Percentiles rank a stretch among this genome's conserved stretches.
Evolutionary conservation across 441 rosid genomes (phyloP).

Genomic region (California macrophylla): DNA sequence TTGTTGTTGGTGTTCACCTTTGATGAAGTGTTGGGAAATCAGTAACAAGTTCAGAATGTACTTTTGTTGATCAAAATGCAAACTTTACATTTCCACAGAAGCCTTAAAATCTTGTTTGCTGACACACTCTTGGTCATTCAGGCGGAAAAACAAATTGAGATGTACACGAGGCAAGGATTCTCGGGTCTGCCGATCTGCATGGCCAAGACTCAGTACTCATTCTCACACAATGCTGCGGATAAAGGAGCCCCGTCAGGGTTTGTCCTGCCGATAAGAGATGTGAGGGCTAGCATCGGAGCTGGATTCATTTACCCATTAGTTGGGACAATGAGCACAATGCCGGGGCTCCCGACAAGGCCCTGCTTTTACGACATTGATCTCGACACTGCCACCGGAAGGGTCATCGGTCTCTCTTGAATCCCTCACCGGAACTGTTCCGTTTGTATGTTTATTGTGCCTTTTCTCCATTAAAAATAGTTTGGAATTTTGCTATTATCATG

Average conservation of each 20-base stretch:
- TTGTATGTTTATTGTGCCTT: not conserved
- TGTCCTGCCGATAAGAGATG: conserved; percentile 72
- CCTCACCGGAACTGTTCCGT: not conserved
- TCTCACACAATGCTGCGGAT: conserved; percentile 59
- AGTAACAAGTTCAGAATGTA: not conserved
- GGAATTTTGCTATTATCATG: not conserved
- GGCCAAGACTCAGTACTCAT: conserved; percentile 94
- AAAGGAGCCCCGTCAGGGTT: conserved; percentile 88
- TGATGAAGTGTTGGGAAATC: not conserved
- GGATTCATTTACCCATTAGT: conserved; percentile 90
- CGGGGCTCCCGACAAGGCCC: conserved; percentile 93
- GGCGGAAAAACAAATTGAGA: conserved; percentile 93
- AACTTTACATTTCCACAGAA: not conserved
- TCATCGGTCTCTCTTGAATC: conserved; percentile 65
- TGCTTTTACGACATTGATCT: conserved; percentile 85
- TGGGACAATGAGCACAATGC: conserved; percentile 95
- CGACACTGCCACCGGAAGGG: conserved; percentile 66
- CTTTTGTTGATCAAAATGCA: not conserved
- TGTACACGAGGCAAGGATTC: conserved; percentile 80
- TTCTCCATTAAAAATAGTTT: not conserved
- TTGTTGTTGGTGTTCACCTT: not conserved
- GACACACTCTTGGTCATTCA: conserved; percentile 18
- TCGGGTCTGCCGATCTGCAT: conserved; percentile 77
- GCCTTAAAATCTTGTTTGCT: not conserved
- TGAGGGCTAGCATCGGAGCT: conserved; percentile 87